Conservation (phyloP, 768 basidiomycete species). For the Lyophyllum semitale region DNA sequence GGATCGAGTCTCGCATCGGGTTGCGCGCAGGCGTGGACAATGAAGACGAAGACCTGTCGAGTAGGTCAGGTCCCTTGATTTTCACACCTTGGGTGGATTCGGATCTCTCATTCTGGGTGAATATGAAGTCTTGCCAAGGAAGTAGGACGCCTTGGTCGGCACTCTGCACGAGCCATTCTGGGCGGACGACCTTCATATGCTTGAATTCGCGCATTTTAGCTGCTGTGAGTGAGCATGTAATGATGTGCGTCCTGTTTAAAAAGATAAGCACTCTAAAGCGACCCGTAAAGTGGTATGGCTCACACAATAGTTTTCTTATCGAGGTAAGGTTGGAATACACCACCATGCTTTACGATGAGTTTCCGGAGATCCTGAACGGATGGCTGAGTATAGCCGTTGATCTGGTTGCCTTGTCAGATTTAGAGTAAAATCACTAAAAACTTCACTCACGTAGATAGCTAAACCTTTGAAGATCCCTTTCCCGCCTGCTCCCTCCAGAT, state of each 20-base stretch:
- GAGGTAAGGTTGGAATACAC: conserved; percentile 81
- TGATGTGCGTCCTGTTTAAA: conserved; percentile 75
- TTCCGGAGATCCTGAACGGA: conserved; percentile 83
- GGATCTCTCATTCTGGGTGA: conserved; percentile 46
- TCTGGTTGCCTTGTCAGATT: conserved; percentile 40
- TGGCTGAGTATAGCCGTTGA: conserved; percentile 88
- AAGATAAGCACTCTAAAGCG: neutral
- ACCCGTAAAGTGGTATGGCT: conserved; percentile 24
- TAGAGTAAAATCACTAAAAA: neutral
- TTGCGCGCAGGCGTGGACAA: neutral
- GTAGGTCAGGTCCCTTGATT: conserved; percentile 37
- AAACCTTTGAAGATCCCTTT: conserved; percentile 67
- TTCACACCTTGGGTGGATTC: conserved; percentile 53
- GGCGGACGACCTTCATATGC: conserved; percentile 86
- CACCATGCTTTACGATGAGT: conserved; percentile 82
- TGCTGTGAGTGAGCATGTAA: conserved; percentile 89
- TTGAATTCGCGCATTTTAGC: conserved; percentile 88
- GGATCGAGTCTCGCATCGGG: neutral
- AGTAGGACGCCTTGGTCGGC: conserved; percentile 65
- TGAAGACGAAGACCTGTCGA: conserved; percentile 18
- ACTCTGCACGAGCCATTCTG: conserved; percentile 88
- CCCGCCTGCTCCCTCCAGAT: conserved; percentile 26
- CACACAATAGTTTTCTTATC: conserved; percentile 77
- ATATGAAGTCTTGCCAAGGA: conserved; percentile 80
- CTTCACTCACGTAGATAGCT: conserved; percentile 24